Percentiles rank a stretch among this genome's conserved stretches.
phyloP scores from a whole-genome alignment of 176 grass and related monocot species.

The Hyparrhenia diplandra region DNA sequence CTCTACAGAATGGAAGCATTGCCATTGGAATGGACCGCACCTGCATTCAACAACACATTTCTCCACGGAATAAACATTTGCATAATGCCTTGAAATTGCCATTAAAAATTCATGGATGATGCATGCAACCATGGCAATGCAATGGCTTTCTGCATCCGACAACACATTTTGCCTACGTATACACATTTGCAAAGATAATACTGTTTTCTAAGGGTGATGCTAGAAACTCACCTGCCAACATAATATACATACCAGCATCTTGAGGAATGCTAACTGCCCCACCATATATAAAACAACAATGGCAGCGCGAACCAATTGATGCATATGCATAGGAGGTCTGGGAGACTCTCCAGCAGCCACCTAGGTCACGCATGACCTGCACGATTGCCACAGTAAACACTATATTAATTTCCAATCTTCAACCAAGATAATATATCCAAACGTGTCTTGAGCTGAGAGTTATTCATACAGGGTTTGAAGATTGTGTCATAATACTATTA shows the following conservation, averaged over 20 bases:
- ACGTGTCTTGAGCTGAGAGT: not conserved
- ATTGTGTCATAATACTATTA: not conserved
- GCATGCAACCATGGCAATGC: not conserved
- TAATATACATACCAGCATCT: not conserved
- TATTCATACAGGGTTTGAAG: not conserved
- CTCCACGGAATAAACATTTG: conserved; percentile 21
- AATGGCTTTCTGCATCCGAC: conserved; percentile 26
- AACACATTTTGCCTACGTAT: conserved; percentile 32
- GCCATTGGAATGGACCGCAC: conserved; percentile 12
- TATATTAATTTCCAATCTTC: conserved; percentile 16
- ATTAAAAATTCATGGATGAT: conserved; percentile 19
- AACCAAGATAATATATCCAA: conserved; percentile 24
- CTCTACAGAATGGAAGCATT: conserved; percentile 10
- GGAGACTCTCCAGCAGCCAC: not conserved
- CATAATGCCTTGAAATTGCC: not conserved
- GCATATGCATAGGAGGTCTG: too few species aligned
- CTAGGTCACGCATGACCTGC: not conserved
- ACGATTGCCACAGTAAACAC: not conserved
- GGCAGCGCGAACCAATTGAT: too few species aligned
- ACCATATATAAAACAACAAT: not conserved
- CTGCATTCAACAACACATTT: conserved; percentile 30
- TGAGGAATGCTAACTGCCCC: conserved; percentile 37
- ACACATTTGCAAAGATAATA: conserved; percentile 6
- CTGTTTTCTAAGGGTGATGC: not conserved
- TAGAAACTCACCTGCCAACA: conserved; percentile 30